Evolutionary conservation across 2,329 filamentous ascomycete species (phyloP).

Genomic region (Chaetomiaceae sp.): DNA sequence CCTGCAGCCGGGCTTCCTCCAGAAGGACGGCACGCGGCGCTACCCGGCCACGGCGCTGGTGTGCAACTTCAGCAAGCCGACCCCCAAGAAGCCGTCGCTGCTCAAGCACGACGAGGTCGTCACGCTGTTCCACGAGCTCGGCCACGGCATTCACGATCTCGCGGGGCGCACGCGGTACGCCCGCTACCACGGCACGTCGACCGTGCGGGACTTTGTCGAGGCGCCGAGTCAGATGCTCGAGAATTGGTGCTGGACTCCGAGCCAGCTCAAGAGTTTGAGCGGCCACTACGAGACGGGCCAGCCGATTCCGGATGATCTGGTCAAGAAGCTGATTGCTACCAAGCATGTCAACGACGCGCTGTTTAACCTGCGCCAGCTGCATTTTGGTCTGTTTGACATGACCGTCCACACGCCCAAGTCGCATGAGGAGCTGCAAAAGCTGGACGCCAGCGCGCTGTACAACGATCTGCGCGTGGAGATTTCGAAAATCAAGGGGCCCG

Average conservation of each 20-base stretch:
- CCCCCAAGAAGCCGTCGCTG: slow-evolving; percentile 66
- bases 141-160: slow-evolving; percentile 65
- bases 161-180: slow-evolving; percentile 56
- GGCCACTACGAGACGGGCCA: slow-evolving; percentile 66
- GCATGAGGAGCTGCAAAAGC: slow-evolving; percentile 60
- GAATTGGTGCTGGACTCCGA: slow-evolving; percentile 68
- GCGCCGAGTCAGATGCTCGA: slow-evolving; percentile 68
- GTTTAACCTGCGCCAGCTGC: slow-evolving; percentile 70
- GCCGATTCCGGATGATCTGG: slow-evolving; percentile 67
- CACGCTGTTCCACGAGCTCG: slow-evolving; percentile 73
- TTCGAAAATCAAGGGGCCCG: slow-evolving; percentile 66
- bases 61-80: slow-evolving; percentile 81
- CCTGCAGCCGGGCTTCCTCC: slow-evolving; percentile 64
- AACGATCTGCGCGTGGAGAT: slow-evolving; percentile 69
- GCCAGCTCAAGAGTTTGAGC: slow-evolving; percentile 59
- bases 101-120: slow-evolving; percentile 80
- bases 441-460: slow-evolving; percentile 62
- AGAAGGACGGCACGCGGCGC: slow-evolving; percentile 60
- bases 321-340: slow-evolving; percentile 66
- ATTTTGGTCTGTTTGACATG: slow-evolving; percentile 83
- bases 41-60: slow-evolving; percentile 76
- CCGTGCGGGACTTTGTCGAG: slow-evolving; percentile 64
- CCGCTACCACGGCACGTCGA: slow-evolving; percentile 62
- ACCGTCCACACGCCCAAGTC: slow-evolving; percentile 63
- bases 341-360: slow-evolving; percentile 77